These are phyloP conservation scores for Penicillium herquei DNA, from an alignment of 495 filamentous ascomycete genomes.

Conservation along the genomic window DNA sequence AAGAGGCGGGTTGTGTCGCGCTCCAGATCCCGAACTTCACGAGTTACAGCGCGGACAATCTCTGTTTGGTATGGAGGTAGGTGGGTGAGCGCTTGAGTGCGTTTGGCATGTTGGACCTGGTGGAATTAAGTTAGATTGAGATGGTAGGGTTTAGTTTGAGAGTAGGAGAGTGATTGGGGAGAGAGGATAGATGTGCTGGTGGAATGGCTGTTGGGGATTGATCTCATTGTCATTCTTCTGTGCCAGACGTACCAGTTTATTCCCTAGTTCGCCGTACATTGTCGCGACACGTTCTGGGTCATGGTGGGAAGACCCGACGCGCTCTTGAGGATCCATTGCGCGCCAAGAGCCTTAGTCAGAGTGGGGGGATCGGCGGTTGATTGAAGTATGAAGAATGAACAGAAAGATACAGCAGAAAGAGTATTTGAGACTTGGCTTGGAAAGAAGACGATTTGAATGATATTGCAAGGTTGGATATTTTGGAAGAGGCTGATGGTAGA, in stretches of 20 bases:
- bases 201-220: too few species aligned
- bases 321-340: constrained; percentile 21
- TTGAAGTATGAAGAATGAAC: constrained; percentile 2
- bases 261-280: constrained; percentile 92
- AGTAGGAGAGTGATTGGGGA: too few species aligned
- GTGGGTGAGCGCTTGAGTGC: constrained; percentile 82
- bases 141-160: background rate
- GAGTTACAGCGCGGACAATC: constrained; percentile 78
- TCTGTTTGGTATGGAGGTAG: constrained; percentile 94
- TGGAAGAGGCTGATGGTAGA: too few species aligned
- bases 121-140: constrained; percentile 4
- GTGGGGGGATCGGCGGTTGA: constrained; percentile 4
- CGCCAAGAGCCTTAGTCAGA: constrained; percentile 32
- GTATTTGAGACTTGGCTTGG: background rate
- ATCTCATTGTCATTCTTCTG: background rate
- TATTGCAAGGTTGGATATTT: too few species aligned
- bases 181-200: too few species aligned
- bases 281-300: constrained; percentile 28
- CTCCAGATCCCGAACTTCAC: constrained; percentile 93
- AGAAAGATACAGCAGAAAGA: background rate
- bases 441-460: background rate
- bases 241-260: constrained; percentile 64
- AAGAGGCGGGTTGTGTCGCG: constrained; percentile 81
- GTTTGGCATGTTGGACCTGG: constrained; percentile 95
- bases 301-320: constrained; percentile 15